Evolutionary conservation across 768 basidiomycete species (phyloP).

Genomic region (Holtermanniella nyarrowii): DNA sequence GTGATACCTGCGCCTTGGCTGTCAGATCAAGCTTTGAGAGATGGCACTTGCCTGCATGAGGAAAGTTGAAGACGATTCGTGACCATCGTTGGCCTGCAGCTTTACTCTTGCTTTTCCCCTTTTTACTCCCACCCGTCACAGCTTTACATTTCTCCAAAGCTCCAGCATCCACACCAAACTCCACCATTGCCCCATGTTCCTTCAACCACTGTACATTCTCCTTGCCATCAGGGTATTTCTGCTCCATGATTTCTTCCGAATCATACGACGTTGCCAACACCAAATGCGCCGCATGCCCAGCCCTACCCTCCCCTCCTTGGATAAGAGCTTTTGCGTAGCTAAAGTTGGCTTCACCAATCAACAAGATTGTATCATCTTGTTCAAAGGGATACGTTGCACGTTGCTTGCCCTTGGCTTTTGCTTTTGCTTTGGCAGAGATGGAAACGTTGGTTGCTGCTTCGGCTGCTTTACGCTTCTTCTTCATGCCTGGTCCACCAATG

Average conservation of each 20-base stretch:
- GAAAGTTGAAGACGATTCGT: conserved; percentile 87
- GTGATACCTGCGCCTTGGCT: conserved; percentile 57
- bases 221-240: conserved; percentile 65
- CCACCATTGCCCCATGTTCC: conserved; percentile 55
- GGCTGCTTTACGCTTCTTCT: not conserved
- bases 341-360: conserved; percentile 88
- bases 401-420: not conserved
- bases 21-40: not conserved
- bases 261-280: conserved; percentile 82
- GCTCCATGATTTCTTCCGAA: conserved; percentile 58
- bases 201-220: conserved; percentile 52
- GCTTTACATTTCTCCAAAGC: conserved; percentile 52
- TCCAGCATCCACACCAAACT: conserved; percentile 80
- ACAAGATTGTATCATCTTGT: conserved; percentile 41
- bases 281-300: conserved; percentile 51
- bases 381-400: conserved; percentile 19
- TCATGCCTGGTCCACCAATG: not conserved
- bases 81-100: conserved; percentile 49
- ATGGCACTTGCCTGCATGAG: conserved; percentile 66
- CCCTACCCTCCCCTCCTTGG: conserved; percentile 25
- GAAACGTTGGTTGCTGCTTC: not conserved
- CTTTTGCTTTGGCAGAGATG: not conserved
- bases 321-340: conserved; percentile 75
- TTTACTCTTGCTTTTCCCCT: conserved; percentile 2
- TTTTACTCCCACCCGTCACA: conserved; percentile 50